Percentiles rank a stretch among this genome's conserved stretches.
phyloP scores from a whole-genome alignment of 306 rosid genomes.

The Neltuma alba region DNA sequence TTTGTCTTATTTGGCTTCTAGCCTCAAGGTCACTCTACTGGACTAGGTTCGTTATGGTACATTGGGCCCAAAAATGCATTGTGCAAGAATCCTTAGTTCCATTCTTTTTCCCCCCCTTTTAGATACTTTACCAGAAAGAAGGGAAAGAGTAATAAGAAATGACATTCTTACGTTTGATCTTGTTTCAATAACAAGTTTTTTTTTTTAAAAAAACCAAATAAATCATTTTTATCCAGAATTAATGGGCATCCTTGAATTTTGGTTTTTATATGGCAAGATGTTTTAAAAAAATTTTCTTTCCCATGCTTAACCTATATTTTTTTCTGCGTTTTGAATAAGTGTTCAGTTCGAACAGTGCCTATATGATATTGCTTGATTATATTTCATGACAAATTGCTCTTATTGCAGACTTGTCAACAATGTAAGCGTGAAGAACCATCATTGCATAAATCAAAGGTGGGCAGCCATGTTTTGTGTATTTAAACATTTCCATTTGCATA shows the following conservation, averaged over 20 bases:
- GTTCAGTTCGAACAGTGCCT: not conserved
- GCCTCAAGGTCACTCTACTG: slow-evolving; percentile 9
- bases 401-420: slow-evolving; percentile 64
- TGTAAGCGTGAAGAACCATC: slow-evolving; percentile 43
- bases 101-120: too few relatives aligned
- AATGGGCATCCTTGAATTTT: not conserved
- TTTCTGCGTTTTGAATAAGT: slow-evolving; percentile 16
- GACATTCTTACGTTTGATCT: too few relatives aligned
- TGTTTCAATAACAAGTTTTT: too few relatives aligned
- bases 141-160: too few relatives aligned
- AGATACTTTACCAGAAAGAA: too few relatives aligned
- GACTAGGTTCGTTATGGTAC: slow-evolving; percentile 20
- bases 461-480: slow-evolving; percentile 26
- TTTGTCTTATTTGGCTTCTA: slow-evolving; percentile 1
- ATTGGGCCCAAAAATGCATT: too few relatives aligned
- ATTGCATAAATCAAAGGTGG: slow-evolving; percentile 48
- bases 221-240: too few relatives aligned
- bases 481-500: not conserved
- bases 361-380: slow-evolving; percentile 25
- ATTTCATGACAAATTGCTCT: slow-evolving; percentile 30
- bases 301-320: not conserved
- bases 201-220: too few relatives aligned
- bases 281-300: not conserved
- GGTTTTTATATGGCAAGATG: not conserved
- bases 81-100: too few relatives aligned